phyloP scores from a whole-genome alignment of 164 flowering plant species.

The Kalanchoe fedtschenkoi region DNA sequence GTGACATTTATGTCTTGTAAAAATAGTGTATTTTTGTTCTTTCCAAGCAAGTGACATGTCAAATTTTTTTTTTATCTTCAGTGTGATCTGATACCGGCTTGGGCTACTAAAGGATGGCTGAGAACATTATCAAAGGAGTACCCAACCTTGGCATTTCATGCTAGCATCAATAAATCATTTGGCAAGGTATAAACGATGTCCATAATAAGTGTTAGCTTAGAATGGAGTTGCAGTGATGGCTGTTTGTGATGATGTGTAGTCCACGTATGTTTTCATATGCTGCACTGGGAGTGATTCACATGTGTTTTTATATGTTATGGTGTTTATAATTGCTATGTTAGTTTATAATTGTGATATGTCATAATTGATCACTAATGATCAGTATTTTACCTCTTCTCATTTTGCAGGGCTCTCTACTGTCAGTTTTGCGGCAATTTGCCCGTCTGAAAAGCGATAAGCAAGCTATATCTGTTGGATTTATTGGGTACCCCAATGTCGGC shows the following conservation, averaged over 20 bases:
- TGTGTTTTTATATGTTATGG: no score
- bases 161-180: slow-evolving; percentile 86
- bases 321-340: no score
- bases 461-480: slow-evolving; percentile 92
- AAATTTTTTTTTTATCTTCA: slow-evolving; percentile 13
- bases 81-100: slow-evolving; percentile 96
- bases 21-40: not conserved
- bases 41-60: not conserved
- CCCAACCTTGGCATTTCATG: slow-evolving; percentile 97
- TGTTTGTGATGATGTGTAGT: no score
- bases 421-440: slow-evolving; percentile 83
- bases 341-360: no score
- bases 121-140: slow-evolving; percentile 73
- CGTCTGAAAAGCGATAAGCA: slow-evolving; percentile 95
- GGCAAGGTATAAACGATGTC: slow-evolving; percentile 99
- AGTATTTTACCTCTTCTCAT: not conserved
- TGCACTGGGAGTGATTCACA: no score
- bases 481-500: slow-evolving; percentile 99
- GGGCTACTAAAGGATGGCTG: slow-evolving; percentile 98
- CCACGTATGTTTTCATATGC: no score
- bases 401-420: slow-evolving; percentile 79
- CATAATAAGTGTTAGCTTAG: no score
- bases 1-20: not conserved
- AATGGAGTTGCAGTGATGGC: no score
- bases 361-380: not conserved